Percentiles rank a stretch among this genome's conserved stretches.
Evolutionary conservation across 2,329 filamentous ascomycete species (phyloP).

Genomic region (Xylariaceae sp.): DNA sequence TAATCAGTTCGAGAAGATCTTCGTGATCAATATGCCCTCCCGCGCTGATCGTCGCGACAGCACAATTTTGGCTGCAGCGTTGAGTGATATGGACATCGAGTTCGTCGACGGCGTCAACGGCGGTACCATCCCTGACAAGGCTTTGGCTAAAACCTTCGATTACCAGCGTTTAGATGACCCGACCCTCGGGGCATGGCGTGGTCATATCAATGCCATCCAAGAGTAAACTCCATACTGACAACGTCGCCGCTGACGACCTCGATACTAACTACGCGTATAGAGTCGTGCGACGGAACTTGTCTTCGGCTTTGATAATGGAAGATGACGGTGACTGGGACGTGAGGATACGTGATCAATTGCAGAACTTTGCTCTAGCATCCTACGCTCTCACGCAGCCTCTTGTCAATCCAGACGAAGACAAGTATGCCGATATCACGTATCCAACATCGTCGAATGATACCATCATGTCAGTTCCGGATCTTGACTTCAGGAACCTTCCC

Average conservation of each 20-base stretch:
- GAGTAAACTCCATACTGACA: conserved; percentile 1
- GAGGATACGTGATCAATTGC: conserved; percentile 39
- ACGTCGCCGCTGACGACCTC: background rate
- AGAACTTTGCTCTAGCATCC: conserved; percentile 23
- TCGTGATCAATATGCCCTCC: conserved; percentile 37
- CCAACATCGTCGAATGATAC: conserved; percentile 11
- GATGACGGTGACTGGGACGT: conserved; percentile 50
- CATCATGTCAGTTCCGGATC: background rate
- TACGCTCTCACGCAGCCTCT: conserved; percentile 20
- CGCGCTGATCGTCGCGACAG: conserved; percentile 37
- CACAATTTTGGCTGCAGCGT: conserved; percentile 35
- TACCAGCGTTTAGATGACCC: conserved; percentile 16
- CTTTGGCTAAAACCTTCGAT: conserved; percentile 7
- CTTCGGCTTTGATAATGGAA: conserved; percentile 43
- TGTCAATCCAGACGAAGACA: conserved; percentile 3
- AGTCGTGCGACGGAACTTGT: conserved; percentile 43
- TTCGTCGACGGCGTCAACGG: conserved; percentile 36
- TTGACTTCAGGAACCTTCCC: conserved; percentile 2
- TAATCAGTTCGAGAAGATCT: conserved; percentile 36
- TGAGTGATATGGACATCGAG: conserved; percentile 33
- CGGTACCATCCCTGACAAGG: conserved; percentile 25
- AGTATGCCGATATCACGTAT: conserved; percentile 25
- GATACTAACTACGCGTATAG: conserved; percentile 20
- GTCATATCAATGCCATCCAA: conserved; percentile 29
- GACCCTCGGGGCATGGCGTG: conserved; percentile 27